Conservation (phyloP, 1,284 basidiomycete species). For the Apiotrichum sp. region DNA sequence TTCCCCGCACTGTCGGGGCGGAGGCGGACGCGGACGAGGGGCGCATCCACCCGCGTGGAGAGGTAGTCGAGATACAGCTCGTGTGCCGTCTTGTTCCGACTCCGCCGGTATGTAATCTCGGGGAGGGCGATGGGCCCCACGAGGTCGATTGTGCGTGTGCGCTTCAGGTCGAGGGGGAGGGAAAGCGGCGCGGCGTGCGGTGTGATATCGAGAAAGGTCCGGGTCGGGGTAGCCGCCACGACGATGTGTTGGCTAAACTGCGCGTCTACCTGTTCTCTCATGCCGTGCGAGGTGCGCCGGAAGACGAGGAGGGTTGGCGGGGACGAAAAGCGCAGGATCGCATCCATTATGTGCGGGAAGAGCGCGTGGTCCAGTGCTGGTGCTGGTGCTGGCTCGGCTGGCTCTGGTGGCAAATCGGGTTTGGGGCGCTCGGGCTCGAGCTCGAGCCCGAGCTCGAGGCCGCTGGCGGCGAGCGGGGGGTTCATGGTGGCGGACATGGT, state of each 20-base stretch:
- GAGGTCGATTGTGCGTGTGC: slow-evolving; percentile 11
- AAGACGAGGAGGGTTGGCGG: not conserved
- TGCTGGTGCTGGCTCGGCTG: no score
- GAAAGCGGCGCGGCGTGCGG: not conserved
- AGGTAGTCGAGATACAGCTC: slow-evolving; percentile 2
- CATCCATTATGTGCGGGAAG: slow-evolving; percentile 13
- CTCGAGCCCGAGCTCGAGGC: no score
- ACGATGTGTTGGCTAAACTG: not conserved
- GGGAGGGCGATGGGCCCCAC: slow-evolving; percentile 5
- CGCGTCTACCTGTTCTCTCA: not conserved
- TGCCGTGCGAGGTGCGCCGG: not conserved
- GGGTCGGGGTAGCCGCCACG: not conserved
- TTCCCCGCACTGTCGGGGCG: slow-evolving; percentile 7
- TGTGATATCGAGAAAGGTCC: not conserved
- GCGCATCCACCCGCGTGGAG: not conserved
- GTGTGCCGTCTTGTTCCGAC: not conserved
- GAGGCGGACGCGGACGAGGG: slow-evolving; percentile 4
- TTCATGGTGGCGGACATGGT: no score
- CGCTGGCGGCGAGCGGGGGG: no score
- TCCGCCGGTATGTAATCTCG: not conserved
- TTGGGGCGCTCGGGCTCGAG: no score
- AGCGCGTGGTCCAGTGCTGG: slow-evolving; percentile 5
- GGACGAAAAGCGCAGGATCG: not conserved
- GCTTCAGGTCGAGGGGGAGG: not conserved
- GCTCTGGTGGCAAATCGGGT: no score